Percentiles rank a stretch among this genome's conserved stretches.
phyloP scores from a whole-genome alignment of 1,284 basidiomycete species.

The Termitomyces sp. region DNA sequence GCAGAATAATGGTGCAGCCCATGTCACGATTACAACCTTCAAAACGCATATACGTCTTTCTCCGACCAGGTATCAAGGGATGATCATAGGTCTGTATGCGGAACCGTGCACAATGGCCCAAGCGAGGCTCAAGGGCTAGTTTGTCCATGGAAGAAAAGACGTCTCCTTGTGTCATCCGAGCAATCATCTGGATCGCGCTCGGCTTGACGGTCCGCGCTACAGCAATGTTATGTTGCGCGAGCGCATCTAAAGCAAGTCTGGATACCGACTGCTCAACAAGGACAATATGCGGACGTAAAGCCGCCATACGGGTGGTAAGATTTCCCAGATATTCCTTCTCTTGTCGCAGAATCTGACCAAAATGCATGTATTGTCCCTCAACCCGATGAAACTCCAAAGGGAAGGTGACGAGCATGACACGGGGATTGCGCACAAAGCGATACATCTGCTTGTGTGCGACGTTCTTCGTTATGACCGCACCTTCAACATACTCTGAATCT shows the following conservation, averaged over 20 bases:
- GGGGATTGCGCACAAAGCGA: slow-evolving; percentile 68
- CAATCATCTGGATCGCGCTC: slow-evolving; percentile 82
- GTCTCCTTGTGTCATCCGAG: slow-evolving; percentile 93
- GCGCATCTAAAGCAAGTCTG: slow-evolving; percentile 85
- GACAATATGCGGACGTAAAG: slow-evolving; percentile 88
- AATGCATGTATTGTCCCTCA: slow-evolving; percentile 91
- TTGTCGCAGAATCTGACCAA: slow-evolving; percentile 89
- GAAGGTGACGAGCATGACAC: slow-evolving; percentile 95
- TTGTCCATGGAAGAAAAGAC: slow-evolving; percentile 95
- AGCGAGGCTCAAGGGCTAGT: slow-evolving; percentile 82
- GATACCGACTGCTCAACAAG: slow-evolving; percentile 93
- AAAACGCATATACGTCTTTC: slow-evolving; percentile 97
- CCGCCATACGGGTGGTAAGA: slow-evolving; percentile 84
- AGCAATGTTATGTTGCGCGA: slow-evolving; percentile 83
- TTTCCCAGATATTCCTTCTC: slow-evolving; percentile 94
- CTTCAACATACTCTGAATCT: slow-evolving; percentile 96
- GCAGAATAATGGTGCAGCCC: slow-evolving; percentile 90
- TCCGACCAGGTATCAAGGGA: slow-evolving; percentile 79
- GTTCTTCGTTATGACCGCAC: slow-evolving; percentile 97
- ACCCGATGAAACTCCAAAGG: slow-evolving; percentile 93
- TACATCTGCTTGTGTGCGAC: slow-evolving; percentile 92
- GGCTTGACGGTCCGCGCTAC: slow-evolving; percentile 90
- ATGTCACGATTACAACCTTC: slow-evolving; percentile 90
- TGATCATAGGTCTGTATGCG: slow-evolving; percentile 94
- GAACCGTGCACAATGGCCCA: slow-evolving; percentile 89